Evolutionary conservation across 2,329 filamentous ascomycete genomes (phyloP), one percentile per base, ranked within the genome.

Genomic region (Fusarium paranaense): DNA sequence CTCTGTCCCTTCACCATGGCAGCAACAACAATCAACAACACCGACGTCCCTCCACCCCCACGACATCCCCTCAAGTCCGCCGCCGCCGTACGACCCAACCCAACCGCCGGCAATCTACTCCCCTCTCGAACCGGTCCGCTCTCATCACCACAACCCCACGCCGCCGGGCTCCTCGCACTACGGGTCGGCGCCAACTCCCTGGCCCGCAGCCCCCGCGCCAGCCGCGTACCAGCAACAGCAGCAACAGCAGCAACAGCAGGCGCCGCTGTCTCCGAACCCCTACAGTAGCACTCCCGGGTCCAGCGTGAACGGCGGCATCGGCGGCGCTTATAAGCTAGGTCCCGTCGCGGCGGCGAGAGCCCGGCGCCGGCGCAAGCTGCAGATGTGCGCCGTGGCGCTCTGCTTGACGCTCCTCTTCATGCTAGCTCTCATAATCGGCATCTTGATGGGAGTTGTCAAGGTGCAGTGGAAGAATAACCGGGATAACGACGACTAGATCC

Each of bases 61-160:
- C n/a, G 64, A 64, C 4, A 67, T 74, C 11, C 77, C 78, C 2
- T 68, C 63, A 50, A 75, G 73, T 42, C 78, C 78, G 1, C 78
- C 78, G 8, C 78, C 78, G 13, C 79, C 78, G 18, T 80, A 80
- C 54, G 78, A 79, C 30, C 76, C 75, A n/a, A 68, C 69, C 7
- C 78, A 74, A 32, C 70, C 76, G 10, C 78, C 78, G 22, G 70
- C 73, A 14, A 69, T 78, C n/a, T 78, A 78, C 60, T 75, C 73
- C 30, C 78, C 75, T 18, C 73, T 76, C 52, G 70, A 64, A 25
- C 65, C 67, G 6, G 42, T 66, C 22, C 58, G 62, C 37, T 65
- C 67, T 27, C n/a, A 66, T 25, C 69, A 73, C 6, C 63, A 64
- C 5, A 62, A 57, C 4, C 61, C 57, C 32, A 42, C 64, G 32